Evolutionary conservation across 805 yeast species (phyloP).

Genomic region (Hyphopichia homilentoma): DNA sequence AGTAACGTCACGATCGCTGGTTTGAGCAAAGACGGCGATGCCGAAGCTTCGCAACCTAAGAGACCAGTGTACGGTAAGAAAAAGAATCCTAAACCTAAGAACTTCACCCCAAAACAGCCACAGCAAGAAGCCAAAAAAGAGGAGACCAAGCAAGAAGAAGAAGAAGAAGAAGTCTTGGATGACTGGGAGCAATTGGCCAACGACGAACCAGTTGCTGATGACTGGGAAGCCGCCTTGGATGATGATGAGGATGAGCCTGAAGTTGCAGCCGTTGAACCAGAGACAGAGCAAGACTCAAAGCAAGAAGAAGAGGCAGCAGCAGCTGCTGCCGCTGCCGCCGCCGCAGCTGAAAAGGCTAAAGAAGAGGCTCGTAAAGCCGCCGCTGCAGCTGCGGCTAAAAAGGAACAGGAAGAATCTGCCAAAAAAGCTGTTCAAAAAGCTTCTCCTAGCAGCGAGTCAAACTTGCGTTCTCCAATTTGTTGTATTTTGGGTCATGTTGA

Average conservation of each 20-base stretch:
- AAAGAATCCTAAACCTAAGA: constrained; percentile 51
- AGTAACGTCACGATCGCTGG: constrained; percentile 77
- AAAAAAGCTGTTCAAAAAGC: constrained; percentile 9
- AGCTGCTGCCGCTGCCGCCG: constrained; percentile 24
- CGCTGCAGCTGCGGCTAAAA: constrained; percentile 30
- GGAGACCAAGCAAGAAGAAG: constrained; percentile 20
- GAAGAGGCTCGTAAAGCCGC: constrained; percentile 26
- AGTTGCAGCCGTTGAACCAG: constrained; percentile 21
- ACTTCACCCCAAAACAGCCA: constrained; percentile 26
- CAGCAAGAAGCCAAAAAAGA: constrained; percentile 13
- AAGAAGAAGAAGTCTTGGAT: constrained; percentile 63
- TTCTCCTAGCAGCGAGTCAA: constrained; percentile 32
- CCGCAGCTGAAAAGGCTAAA: constrained; percentile 25
- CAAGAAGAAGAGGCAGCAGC: constrained; percentile 26
- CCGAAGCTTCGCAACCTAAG: constrained; percentile 47
- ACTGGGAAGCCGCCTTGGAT: constrained; percentile 47
- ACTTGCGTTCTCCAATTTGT: constrained; percentile 97
- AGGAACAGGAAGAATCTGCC: constrained; percentile 25
- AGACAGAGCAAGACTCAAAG: constrained; percentile 22
- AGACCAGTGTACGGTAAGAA: constrained; percentile 69
- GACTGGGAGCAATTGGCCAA: constrained; percentile 80
- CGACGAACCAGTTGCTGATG: constrained; percentile 49
- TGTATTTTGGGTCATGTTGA: constrained; percentile 99
- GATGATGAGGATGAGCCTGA: constrained; percentile 25
- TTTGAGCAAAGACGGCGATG: constrained; percentile 37